Conservation (phyloP, 2,329 filamentous ascomycete species). For the Pyricularia sp. region DNA sequence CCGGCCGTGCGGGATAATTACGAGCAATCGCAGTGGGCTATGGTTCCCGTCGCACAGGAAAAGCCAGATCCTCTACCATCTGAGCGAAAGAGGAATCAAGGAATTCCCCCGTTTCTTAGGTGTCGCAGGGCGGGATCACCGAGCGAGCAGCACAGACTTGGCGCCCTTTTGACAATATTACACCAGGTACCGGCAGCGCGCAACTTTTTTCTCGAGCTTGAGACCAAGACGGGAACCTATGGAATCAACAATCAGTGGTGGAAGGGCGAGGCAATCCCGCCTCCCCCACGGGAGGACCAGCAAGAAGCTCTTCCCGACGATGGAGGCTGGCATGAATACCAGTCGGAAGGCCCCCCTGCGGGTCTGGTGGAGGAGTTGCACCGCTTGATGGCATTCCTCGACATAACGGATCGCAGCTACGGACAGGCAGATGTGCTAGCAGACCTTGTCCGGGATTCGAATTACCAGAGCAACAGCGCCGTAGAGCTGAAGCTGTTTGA, state of each 20-base stretch:
- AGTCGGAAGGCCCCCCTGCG: conserved; percentile 17
- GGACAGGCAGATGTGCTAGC: conserved; percentile 42
- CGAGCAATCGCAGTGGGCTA: conserved; percentile 46
- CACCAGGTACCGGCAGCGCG: conserved; percentile 50
- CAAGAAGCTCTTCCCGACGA: conserved; percentile 14
- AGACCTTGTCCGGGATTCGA: conserved; percentile 12
- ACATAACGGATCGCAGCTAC: conserved; percentile 49
- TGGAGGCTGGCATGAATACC: conserved; percentile 11
- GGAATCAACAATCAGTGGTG: conserved; percentile 52
- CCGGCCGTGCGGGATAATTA: conserved; percentile 49
- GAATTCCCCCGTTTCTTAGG: conserved; percentile 43
- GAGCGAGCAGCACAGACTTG: conserved; percentile 31
- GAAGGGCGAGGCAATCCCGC: conserved; percentile 43
- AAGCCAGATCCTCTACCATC: conserved; percentile 30
- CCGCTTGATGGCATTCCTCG: conserved; percentile 54
- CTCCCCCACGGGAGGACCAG: conserved; percentile 19
- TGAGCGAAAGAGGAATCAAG: conserved; percentile 30
- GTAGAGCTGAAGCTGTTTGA: neutral
- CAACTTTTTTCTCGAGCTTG: conserved; percentile 37
- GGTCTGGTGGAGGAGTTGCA: conserved; percentile 46
- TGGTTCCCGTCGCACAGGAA: conserved; percentile 35
- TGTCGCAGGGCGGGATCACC: conserved; percentile 19
- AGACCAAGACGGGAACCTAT: conserved; percentile 31
- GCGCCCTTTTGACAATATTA: conserved; percentile 46
- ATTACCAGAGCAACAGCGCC: neutral